Conservation (phyloP, 257 asterid species). For the Solanum medicagineum region DNA sequence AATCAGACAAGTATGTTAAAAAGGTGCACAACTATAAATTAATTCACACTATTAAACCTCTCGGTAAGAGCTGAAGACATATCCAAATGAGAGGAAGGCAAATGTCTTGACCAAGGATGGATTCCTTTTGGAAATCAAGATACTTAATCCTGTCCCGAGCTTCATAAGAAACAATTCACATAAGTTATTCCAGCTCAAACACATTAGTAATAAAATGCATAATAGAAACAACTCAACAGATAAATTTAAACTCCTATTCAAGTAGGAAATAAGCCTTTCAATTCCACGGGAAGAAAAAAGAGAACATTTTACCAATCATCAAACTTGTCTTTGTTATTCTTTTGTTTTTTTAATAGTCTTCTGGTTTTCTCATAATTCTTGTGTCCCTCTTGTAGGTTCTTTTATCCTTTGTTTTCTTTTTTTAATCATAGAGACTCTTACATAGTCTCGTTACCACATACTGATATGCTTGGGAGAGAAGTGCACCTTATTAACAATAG, state of each 20-base stretch:
- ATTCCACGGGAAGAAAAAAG: not conserved
- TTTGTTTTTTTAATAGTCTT: not conserved
- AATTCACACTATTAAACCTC: constrained; percentile 48
- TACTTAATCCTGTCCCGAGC: constrained; percentile 97
- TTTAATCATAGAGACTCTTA: not conserved
- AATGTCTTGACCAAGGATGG: constrained; percentile 86
- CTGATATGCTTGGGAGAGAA: not conserved
- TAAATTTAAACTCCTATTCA: not conserved
- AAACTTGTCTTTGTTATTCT: not conserved
- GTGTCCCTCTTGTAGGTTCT: not conserved
- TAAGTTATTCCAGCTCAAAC: constrained; percentile 12
- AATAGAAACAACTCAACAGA: not conserved
- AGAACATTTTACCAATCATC: not conserved
- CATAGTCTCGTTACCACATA: not conserved
- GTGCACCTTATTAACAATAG: not conserved
- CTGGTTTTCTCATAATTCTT: not conserved
- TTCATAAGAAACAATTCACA: constrained; percentile 25
- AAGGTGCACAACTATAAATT: not conserved
- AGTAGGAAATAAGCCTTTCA: not conserved
- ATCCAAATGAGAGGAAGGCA: constrained; percentile 81
- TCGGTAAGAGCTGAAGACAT: constrained; percentile 84
- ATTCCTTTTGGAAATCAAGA: constrained; percentile 71
- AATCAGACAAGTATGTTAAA: not conserved
- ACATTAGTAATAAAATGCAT: not conserved
- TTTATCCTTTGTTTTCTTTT: not conserved